Base-by-base conservation (phyloP, 2,329 filamentous ascomycete species). In the Beauveria asiatica region DNA sequence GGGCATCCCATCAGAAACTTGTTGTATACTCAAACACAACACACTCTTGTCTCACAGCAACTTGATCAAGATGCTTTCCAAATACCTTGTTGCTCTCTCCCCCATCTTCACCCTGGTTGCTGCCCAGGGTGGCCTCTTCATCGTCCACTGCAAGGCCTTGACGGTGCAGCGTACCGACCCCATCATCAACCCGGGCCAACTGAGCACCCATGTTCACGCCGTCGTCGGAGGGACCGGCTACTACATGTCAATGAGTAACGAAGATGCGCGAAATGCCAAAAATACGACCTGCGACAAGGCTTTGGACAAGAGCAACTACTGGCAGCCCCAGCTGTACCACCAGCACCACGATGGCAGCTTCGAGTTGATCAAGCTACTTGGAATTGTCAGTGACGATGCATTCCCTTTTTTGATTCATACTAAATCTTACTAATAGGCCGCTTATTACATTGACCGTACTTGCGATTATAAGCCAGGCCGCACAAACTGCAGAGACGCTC, bases 281-380 rank as follows among this genome's bases (percentile, higher is more conserved):
- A 89, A 87, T 70, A 86, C 86, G 1, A 85, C 86, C 5, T 89
- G 86, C 70, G 77, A 78, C 39, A 84, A 86, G 57, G 76, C 77
- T 30, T 74, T 82, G 63, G 86, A 89, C 69, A 73, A 82, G 61
- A 86, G 81, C 59, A 87, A 83, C 67, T 89, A 90, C 73, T 89
- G 86, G 86, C 82, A 82, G 16, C 86, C 86, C 0, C 76, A 77
- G 62, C 73, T 89, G 1, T 74, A 72, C 64, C 76, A 75, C 60
- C 72, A 80, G 61, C 76, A 79, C 50, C 67, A 78, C 51, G 80
- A 85, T 67, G 83, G 83, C n/a, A 80, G 74, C 58, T 84, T 87
- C 39, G 71, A 73, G 64, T 66, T 70, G 16, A 72, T 76, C 10
- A 55, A 67, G 3, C 72, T 69, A 59, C 65, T 67, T 46, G 67